phyloP scores from a whole-genome alignment of 768 basidiomycete species.

The Phaeolepiota aurea region DNA sequence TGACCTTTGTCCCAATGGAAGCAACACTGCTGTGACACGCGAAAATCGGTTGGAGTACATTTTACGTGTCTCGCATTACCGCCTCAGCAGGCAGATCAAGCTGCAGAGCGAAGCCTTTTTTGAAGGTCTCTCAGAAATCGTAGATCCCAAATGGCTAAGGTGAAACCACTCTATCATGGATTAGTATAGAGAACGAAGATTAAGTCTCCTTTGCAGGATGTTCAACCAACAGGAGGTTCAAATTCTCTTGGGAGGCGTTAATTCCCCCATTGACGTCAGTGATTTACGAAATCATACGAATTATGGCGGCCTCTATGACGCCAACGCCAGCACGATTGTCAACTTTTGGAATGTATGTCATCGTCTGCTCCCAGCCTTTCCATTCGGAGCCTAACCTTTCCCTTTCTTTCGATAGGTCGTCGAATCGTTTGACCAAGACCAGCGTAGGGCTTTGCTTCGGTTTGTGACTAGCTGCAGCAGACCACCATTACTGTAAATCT shows the following conservation, averaged over 20 bases:
- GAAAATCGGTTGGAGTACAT: constrained; percentile 91
- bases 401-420: constrained; percentile 48
- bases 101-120: constrained; percentile 82
- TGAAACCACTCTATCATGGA: no score
- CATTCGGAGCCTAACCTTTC: background rate
- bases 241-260: constrained; percentile 83
- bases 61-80: constrained; percentile 81
- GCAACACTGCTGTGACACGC: constrained; percentile 75
- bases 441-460: constrained; percentile 68
- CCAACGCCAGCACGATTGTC: constrained; percentile 60
- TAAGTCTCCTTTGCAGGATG: constrained; percentile 57
- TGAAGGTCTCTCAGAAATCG: constrained; percentile 85
- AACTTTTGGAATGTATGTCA: constrained; percentile 74
- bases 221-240: constrained; percentile 97
- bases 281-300: constrained; percentile 73
- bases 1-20: constrained; percentile 77
- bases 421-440: constrained; percentile 69
- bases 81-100: constrained; percentile 83
- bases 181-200: no score
- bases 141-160: constrained; percentile 85
- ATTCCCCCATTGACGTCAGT: constrained; percentile 75
- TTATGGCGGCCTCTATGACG: constrained; percentile 75
- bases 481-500: constrained; percentile 71
- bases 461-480: constrained; percentile 93
- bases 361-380: background rate